Conservation (phyloP, 1,284 basidiomycete genomes). For the Meripilus lineatus region DNA sequence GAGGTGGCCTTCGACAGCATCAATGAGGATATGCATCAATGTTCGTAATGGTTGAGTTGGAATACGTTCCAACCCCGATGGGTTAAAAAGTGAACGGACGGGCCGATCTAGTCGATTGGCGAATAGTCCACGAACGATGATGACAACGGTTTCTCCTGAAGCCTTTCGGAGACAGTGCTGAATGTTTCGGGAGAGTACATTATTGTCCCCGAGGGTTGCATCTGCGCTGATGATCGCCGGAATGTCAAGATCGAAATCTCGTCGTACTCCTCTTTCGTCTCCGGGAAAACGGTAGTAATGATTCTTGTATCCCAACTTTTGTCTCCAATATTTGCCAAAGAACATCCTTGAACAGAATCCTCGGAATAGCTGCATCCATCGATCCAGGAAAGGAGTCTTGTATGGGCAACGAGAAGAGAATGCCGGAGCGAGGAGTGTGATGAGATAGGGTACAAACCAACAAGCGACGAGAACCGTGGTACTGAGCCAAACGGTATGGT, state of each 20-base stretch:
- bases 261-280: slow-evolving; percentile 1
- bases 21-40: too few relatives aligned
- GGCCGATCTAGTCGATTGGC: not conserved
- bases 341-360: not conserved
- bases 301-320: not conserved
- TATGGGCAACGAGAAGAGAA: slow-evolving; percentile 13
- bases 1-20: too few relatives aligned
- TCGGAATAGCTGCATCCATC: not conserved
- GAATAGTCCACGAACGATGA: not conserved
- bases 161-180: not conserved
- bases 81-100: too few relatives aligned
- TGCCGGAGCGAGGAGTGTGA: slow-evolving; percentile 3
- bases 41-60: too few relatives aligned
- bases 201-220: not conserved
- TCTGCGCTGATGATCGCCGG: not conserved
- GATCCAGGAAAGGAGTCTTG: slow-evolving; percentile 5
- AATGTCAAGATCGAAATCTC: not conserved
- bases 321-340: not conserved
- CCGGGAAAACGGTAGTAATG: not conserved
- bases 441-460: slow-evolving; percentile 5
- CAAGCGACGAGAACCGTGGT: slow-evolving; percentile 6
- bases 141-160: not conserved
- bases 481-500: slow-evolving; percentile 7
- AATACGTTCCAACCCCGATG: too few relatives aligned
- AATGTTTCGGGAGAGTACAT: not conserved